Conservation (phyloP, 139 green algal species). For the Raphidocelis subcapitata region DNA sequence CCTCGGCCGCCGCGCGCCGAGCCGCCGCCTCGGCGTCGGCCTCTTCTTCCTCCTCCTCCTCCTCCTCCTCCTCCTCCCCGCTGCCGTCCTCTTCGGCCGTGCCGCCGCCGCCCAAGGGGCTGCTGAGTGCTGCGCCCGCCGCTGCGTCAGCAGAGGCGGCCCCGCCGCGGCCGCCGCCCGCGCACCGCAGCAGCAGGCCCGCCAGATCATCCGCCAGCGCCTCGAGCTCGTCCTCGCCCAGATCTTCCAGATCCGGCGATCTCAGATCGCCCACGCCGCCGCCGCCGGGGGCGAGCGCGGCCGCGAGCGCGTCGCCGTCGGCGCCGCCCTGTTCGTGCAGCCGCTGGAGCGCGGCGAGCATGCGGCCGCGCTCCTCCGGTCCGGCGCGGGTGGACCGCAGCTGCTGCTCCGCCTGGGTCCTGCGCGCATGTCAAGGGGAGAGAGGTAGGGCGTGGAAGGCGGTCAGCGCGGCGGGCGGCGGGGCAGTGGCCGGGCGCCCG, state of each 20-base stretch:
- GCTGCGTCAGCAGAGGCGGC: no score
- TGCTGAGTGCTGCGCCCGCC: no score
- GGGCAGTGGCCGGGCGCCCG: not conserved
- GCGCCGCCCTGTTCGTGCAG: slow-evolving; percentile 42
- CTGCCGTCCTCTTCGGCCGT: no score
- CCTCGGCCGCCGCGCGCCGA: not conserved
- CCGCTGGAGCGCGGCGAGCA: slow-evolving; percentile 58
- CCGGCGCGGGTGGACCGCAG: slow-evolving; percentile 31
- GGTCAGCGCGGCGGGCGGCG: not conserved
- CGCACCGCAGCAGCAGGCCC: not conserved
- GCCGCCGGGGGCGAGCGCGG: no score
- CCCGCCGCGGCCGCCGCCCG: not conserved
- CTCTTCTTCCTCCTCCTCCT: not conserved
- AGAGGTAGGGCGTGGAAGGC: not conserved
- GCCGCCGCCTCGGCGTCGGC: not conserved
- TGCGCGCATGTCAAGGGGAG: slow-evolving; percentile 9
- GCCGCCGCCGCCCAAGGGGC: no score
- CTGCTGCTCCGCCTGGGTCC: slow-evolving; percentile 46
- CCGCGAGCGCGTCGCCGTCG: no score
- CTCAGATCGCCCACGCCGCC: no score
- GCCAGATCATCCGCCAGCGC: slow-evolving; percentile 8
- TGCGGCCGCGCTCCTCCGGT: slow-evolving; percentile 34
- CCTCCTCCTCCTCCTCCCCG: slow-evolving; percentile 1
- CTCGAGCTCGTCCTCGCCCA: not conserved
- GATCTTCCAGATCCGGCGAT: not conserved